Evolutionary conservation across 805 yeast genomes (phyloP).

Genomic region (Barnettozyma populi): DNA sequence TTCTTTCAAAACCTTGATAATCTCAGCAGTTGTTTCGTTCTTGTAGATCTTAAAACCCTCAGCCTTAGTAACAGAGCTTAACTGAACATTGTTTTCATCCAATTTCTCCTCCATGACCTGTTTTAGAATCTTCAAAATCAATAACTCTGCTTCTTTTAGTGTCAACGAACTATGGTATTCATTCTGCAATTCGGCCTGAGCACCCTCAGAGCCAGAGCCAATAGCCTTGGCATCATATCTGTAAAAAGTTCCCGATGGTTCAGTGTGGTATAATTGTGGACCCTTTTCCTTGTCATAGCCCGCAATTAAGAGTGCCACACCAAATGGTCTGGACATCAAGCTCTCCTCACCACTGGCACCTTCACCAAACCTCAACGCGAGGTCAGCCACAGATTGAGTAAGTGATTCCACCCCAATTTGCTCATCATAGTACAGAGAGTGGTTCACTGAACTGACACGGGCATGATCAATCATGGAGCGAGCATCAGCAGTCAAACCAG

Average conservation of each 20-base stretch:
- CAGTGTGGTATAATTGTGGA: conserved; percentile 96
- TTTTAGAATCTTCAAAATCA: conserved; percentile 82
- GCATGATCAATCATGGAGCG: conserved; percentile 99
- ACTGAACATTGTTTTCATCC: conserved; percentile 91
- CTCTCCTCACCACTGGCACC: conserved; percentile 95
- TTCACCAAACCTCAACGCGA: conserved; percentile 95
- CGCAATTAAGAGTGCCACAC: conserved; percentile 94
- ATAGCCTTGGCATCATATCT: conserved; percentile 98
- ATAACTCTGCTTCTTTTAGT: conserved; percentile 84
- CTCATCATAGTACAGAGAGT: conserved; percentile 86
- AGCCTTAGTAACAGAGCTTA: conserved; percentile 85
- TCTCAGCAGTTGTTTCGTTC: conserved; percentile 76
- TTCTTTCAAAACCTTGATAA: conserved; percentile 72
- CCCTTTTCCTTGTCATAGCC: conserved; percentile 92
- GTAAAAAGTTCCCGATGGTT: conserved; percentile 97
- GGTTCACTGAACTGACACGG: conserved; percentile 82
- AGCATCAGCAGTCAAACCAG: conserved; percentile 98
- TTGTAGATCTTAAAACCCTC: conserved; percentile 81
- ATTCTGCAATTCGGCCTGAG: conserved; percentile 94
- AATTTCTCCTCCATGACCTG: conserved; percentile 99
- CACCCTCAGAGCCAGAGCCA: conserved; percentile 98
- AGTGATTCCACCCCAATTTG: conserved; percentile 86
- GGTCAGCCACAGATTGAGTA: conserved; percentile 94
- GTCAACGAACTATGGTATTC: conserved; percentile 93
- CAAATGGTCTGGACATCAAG: conserved; percentile 93